Evolutionary conservation across 1,284 basidiomycete genomes (phyloP).

Genomic region (Rhodotorula sp.): DNA sequence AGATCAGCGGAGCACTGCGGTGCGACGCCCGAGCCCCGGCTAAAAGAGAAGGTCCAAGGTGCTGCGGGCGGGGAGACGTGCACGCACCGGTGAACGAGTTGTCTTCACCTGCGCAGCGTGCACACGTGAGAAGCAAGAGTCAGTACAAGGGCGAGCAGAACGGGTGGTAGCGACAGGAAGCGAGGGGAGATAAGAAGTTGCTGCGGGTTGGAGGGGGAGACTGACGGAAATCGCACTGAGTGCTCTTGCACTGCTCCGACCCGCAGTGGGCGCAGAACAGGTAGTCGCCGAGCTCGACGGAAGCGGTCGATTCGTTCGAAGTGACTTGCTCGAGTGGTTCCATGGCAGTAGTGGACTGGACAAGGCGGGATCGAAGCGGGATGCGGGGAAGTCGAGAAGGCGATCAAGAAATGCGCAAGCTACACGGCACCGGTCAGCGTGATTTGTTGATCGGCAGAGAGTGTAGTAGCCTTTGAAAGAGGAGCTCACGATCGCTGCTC

Average conservation of each 20-base stretch:
- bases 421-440: no score
- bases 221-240: conserved; percentile 19
- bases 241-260: conserved; percentile 20
- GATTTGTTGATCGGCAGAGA: neutral
- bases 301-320: conserved; percentile 26
- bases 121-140: neutral
- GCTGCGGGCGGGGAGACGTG: neutral
- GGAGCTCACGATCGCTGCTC: neutral
- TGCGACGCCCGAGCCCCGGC: neutral
- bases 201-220: neutral
- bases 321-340: conserved; percentile 23
- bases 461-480: neutral
- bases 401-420: neutral
- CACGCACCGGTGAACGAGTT: conserved; percentile 30
- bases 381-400: neutral
- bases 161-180: neutral
- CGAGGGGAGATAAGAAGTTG: neutral
- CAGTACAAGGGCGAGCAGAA: no score
- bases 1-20: neutral
- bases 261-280: conserved; percentile 26
- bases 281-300: conserved; percentile 31
- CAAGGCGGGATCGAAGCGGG: neutral
- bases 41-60: neutral
- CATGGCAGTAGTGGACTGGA: neutral
- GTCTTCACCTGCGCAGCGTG: conserved; percentile 19